These are phyloP conservation scores for Dissophora globulifera DNA, from an alignment of 192 early-diverging fungal species.

Conservation along the genomic window DNA sequence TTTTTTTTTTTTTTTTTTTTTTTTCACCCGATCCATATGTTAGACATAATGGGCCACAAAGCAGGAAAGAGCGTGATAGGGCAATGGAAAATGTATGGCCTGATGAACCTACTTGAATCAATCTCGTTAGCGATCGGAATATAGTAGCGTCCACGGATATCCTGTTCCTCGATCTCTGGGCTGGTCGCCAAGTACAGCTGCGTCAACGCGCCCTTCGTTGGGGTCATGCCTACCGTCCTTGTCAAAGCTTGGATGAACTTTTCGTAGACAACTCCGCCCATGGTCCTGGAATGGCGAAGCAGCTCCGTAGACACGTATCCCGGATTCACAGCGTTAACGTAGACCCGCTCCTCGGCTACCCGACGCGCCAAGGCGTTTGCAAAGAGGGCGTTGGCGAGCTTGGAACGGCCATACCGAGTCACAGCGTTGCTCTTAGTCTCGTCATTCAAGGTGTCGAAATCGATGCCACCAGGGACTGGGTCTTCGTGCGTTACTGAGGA, in stretches of 20 bases:
- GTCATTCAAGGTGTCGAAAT: slow-evolving; percentile 57
- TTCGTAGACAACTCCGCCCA: background rate
- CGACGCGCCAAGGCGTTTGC: slow-evolving; percentile 52
- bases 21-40: too few relatives aligned
- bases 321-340: slow-evolving; percentile 27
- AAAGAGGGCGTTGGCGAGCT: slow-evolving; percentile 64
- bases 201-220: slow-evolving; percentile 52
- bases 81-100: background rate
- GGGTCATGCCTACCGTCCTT: background rate
- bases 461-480: slow-evolving; percentile 17
- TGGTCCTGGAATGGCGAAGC: background rate
- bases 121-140: slow-evolving; percentile 27
- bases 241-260: background rate
- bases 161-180: slow-evolving; percentile 58
- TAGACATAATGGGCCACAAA: background rate
- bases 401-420: slow-evolving; percentile 55
- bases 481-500: slow-evolving; percentile 15
- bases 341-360: slow-evolving; percentile 27
- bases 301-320: slow-evolving; percentile 12
- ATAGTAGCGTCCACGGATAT: slow-evolving; percentile 37
- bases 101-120: slow-evolving; percentile 18
- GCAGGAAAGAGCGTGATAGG: background rate
- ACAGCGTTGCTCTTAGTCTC: slow-evolving; percentile 7
- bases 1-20: too few relatives aligned
- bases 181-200: slow-evolving; percentile 62